Evolutionary conservation across 441 rosid genomes (phyloP).

Genomic region (Mallotus japonicus): DNA sequence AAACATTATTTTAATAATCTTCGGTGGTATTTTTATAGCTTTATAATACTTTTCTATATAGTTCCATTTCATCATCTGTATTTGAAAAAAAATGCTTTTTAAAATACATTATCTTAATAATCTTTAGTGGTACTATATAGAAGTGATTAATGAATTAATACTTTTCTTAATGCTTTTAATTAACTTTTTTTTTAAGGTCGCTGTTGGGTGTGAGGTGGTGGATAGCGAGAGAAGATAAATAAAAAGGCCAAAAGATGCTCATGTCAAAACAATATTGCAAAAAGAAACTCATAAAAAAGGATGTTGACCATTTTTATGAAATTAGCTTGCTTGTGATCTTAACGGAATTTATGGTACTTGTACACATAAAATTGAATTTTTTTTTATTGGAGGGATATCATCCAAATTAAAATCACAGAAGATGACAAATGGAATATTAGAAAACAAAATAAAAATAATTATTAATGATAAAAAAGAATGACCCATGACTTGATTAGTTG

Average conservation of each 20-base stretch:
- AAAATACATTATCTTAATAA: too few relatives aligned
- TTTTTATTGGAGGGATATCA: too few relatives aligned
- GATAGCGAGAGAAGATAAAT: conserved; percentile 16
- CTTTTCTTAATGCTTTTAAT: conserved; percentile 3
- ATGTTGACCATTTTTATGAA: neutral
- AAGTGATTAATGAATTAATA: neutral
- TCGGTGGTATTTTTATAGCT: too few relatives aligned
- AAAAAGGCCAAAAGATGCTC: conserved; percentile 27
- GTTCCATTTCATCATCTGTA: too few relatives aligned
- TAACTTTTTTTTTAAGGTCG: neutral
- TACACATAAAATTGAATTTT: too few relatives aligned
- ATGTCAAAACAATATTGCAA: conserved; percentile 6
- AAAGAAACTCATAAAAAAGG: conserved; percentile 12
- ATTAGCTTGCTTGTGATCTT: too few relatives aligned
- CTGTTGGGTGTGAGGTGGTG: conserved; percentile 5
- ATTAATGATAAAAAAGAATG: neutral
- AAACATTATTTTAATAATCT: too few relatives aligned
- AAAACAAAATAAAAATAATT: neutral
- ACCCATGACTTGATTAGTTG: conserved; percentile 28
- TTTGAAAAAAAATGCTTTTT: too few relatives aligned
- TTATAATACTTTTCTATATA: too few relatives aligned
- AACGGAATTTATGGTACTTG: too few relatives aligned
- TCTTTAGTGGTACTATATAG: neutral
- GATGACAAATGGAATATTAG: conserved; percentile 15
- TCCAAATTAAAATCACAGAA: conserved; percentile 3